phyloP scores from a whole-genome alignment of 2,329 filamentous ascomycete genomes.

The Verticillium alfalfae region DNA sequence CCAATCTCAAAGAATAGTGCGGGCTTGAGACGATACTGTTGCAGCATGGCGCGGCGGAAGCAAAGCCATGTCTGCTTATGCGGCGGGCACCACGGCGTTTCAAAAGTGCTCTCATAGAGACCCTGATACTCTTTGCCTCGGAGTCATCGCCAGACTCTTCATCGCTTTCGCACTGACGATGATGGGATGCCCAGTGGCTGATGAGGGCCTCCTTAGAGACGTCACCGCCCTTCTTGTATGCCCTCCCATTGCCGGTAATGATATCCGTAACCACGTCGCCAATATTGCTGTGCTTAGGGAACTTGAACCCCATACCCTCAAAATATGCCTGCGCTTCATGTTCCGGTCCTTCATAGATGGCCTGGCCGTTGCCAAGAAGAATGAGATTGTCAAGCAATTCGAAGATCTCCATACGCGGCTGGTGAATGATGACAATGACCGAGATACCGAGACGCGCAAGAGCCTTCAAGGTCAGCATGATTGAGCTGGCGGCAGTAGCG shows the following conservation, averaged over 20 bases:
- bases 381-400: conserved; percentile 50
- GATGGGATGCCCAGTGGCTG: conserved; percentile 35
- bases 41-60: conserved; percentile 44
- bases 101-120: conserved; percentile 37
- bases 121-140: conserved; percentile 21
- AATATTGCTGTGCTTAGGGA: conserved; percentile 44
- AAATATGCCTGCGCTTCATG: conserved; percentile 41
- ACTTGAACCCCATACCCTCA: conserved; percentile 43
- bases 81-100: conserved; percentile 42
- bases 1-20: conserved; percentile 50
- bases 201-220: conserved; percentile 44
- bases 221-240: conserved; percentile 41
- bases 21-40: conserved; percentile 48
- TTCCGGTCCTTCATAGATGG: conserved; percentile 47
- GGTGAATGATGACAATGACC: conserved; percentile 54
- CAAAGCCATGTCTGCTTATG: conserved; percentile 47
- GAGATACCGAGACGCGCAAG: conserved; percentile 51
- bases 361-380: conserved; percentile 47
- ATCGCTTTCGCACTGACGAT: conserved; percentile 11
- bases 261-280: conserved; percentile 58
- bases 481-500: conserved; percentile 47
- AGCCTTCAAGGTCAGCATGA: conserved; percentile 48
- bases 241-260: conserved; percentile 49
- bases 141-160: conserved; percentile 11
- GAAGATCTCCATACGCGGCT: conserved; percentile 55